Conservation (phyloP, 169 alveolate genomes). For the Plasmodium vinckei region DNA sequence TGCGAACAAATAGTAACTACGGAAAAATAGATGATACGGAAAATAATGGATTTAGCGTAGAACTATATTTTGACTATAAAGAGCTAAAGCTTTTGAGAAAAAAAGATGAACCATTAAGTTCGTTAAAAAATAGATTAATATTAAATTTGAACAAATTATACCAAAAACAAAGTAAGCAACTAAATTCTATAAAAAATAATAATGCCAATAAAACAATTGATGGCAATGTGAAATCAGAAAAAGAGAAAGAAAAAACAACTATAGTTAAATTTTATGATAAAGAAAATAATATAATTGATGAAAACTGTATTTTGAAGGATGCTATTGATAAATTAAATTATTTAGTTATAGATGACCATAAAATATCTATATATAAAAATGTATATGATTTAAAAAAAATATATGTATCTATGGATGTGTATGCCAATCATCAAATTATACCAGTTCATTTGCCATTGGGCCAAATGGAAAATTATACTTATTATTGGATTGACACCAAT, state of each 20-base stretch:
- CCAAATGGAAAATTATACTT: constrained; percentile 14
- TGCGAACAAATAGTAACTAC: constrained; percentile 16
- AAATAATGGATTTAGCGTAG: constrained; percentile 57
- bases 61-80: constrained; percentile 41
- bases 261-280: constrained; percentile 31
- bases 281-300: constrained; percentile 54
- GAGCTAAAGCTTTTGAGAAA: constrained; percentile 70
- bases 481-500: constrained; percentile 39
- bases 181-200: constrained; percentile 7
- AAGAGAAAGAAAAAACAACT: constrained; percentile 5
- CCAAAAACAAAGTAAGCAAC: constrained; percentile 18
- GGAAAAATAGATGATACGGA: constrained; percentile 50
- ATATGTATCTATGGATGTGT: constrained; percentile 74
- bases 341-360: constrained; percentile 33
- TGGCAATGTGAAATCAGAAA: background rate
- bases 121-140: constrained; percentile 48
- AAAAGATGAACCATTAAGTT: constrained; percentile 47
- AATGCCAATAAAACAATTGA: background rate
- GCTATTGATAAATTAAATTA: constrained; percentile 38
- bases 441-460: constrained; percentile 41
- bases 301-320: constrained; percentile 23
- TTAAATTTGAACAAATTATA: constrained; percentile 51
- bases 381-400: constrained; percentile 62
- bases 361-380: constrained; percentile 33
- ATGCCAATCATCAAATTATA: constrained; percentile 46